Evolutionary conservation across 148 eudicot genomes (phyloP), one percentile per base, ranked within the genome.

Genomic region (Polygonum aviculare): DNA sequence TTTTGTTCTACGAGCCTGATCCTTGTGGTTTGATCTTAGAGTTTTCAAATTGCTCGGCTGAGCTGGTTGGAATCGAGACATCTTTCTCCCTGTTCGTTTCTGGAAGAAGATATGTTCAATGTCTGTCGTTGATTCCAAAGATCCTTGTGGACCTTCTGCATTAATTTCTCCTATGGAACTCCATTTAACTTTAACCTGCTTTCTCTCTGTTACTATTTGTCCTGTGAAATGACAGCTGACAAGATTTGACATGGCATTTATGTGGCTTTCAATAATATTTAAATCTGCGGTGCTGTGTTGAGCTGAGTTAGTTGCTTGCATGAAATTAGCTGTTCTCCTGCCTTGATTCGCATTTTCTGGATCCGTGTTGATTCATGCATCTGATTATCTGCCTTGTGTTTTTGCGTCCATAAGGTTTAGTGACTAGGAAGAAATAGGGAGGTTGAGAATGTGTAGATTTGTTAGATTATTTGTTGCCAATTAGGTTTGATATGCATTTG

Each of bases 371-470:
- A 4, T 69, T 57, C 63, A 57, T 21, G 9, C 21, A 36, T 69
- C 21, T 69, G 40, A 39, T 69, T 69, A 36, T 71, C 16, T 4
- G 50, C 74, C 39, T 63, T 63, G 6, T 63, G 12, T 35, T 8
- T 1, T 59, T 35, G 39, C 38, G 4, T 12, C 19, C 44, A 16
- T 35, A 14, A 19, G 38, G 45, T 67, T 67, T 36, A 36, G 45
- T 67, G 54, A 35, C 47, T 44, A 45, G 38, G 54, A 44, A 72
- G 75, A 44, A 44, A 72, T 72, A 14, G 26, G 54, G 75, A n/a
- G 75, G 75, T 72, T 71, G 50, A 72, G 75, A 72, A 72, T 72
- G 31, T 21, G 14, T 72, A 72, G 75, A 72, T 10, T 19, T 41
- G 2, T 72, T 26, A 19, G 7, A n/a, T 72, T 21, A 70, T 38